These are phyloP conservation scores for Postia placenta DNA, from an alignment of 768 basidiomycete species.

Conservation along the genomic window DNA sequence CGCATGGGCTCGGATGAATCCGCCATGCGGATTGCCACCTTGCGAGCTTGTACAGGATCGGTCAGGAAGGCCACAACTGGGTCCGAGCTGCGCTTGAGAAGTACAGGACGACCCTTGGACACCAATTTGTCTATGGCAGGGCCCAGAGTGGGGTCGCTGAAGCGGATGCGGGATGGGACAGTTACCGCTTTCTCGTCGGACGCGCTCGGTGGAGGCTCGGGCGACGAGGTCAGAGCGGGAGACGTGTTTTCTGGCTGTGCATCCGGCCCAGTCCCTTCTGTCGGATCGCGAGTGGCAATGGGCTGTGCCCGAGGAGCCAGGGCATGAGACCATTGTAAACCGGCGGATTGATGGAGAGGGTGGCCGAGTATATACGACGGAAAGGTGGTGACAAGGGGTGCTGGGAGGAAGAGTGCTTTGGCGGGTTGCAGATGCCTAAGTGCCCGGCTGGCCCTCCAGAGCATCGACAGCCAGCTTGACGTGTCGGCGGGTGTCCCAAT, in stretches of 20 bases:
- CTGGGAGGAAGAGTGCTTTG: slow-evolving; percentile 19
- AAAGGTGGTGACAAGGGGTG: slow-evolving; percentile 8
- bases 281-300: too few relatives aligned
- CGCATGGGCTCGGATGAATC: slow-evolving; percentile 30
- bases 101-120: too few relatives aligned
- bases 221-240: too few relatives aligned
- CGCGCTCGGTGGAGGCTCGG: too few relatives aligned
- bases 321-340: slow-evolving; percentile 10
- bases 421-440: slow-evolving; percentile 46
- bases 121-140: slow-evolving; percentile 6
- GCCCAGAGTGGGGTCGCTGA: neutral
- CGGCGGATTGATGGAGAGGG: slow-evolving; percentile 11
- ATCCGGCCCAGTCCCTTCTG: too few relatives aligned
- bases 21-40: slow-evolving; percentile 30
- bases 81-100: too few relatives aligned
- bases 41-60: slow-evolving; percentile 14
- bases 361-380: slow-evolving; percentile 10
- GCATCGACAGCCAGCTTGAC: slow-evolving; percentile 62
- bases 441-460: slow-evolving; percentile 53
- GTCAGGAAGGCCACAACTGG: too few relatives aligned
- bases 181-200: too few relatives aligned
- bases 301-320: slow-evolving; percentile 10
- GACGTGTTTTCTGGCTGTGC: too few relatives aligned
- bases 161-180: too few relatives aligned
- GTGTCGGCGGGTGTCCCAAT: slow-evolving; percentile 28